Evolutionary conservation across 2,329 filamentous ascomycete species (phyloP), one percentile per base, ranked within the genome.

Genomic region (Talaromyces sp.): DNA sequence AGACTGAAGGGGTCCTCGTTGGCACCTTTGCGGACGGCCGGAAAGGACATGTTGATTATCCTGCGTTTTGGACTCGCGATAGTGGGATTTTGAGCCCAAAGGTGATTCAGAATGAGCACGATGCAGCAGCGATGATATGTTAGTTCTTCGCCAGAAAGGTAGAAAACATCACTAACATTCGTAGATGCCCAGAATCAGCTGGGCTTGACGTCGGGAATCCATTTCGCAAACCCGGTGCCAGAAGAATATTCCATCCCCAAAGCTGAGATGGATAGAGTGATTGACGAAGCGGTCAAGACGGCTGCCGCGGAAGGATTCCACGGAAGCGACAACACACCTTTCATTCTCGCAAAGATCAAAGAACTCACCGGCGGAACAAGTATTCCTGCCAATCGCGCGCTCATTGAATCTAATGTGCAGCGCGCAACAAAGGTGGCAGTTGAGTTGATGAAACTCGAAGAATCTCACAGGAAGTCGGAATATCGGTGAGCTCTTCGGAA

Each of bases 171-270:
- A 4, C 40, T 44, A 42, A 31, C 44, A 16, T 33, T 3, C 7
- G 7, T 55, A 86, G 83, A 90, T 68, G 90, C 92, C 0, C 91
- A 96, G 77, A 84, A 88, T 69, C 81, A 78, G 58, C 81, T 96
- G 14, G 84, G 84, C 5, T 84, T 97, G 35, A 84, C 88, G 65
- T 92, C 91, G 1, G 95, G 93, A 8, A 78, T 97, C 61, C 80
- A 93, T 63, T 93, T 99, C 71, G 93, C 93, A 62, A 98, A 96
- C 72, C 93, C 93, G 0, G 90, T 96, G 39, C 90, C 92, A 0
- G 79, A 84, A 60, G 81, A 90, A 63, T 80, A 83, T 69, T 88
- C 86, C 16, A 88, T 97, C 56, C 84, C 89, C 0, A 86, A 88
- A 63, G 75, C 79, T 5, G 84, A 91, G 69, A 93, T 95, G 83